Conservation (phyloP, 345 rosid species). For the Salix caprea region DNA sequence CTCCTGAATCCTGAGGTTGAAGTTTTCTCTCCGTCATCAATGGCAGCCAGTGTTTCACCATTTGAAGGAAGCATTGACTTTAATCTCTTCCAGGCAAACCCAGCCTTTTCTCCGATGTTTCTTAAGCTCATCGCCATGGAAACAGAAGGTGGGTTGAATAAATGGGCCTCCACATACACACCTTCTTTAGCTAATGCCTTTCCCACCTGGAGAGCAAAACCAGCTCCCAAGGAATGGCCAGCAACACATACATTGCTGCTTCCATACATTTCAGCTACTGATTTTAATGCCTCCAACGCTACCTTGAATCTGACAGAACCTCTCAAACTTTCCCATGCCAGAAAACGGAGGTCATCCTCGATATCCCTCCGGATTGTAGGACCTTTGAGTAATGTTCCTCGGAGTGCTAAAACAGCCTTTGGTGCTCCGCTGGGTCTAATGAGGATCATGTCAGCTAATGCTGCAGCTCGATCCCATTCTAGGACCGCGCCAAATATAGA, state of each 20-base stretch:
- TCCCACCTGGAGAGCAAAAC: conserved; percentile 94
- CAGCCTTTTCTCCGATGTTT: conserved; percentile 79
- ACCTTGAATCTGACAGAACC: conserved; percentile 82
- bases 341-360: conserved; percentile 89
- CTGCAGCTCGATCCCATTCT: conserved; percentile 91
- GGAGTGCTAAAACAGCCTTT: conserved; percentile 64
- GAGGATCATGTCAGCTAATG: conserved; percentile 65
- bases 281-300: conserved; percentile 56
- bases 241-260: conserved; percentile 75
- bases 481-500: conserved; percentile 82
- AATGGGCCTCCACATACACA: conserved; percentile 72
- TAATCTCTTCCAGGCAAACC: conserved; percentile 66
- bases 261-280: conserved; percentile 68
- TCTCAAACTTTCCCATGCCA: conserved; percentile 92
- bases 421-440: conserved; percentile 95
- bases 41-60: neutral
- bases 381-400: conserved; percentile 83
- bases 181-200: conserved; percentile 87
- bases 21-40: neutral
- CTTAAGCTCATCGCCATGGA: conserved; percentile 88
- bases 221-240: conserved; percentile 96
- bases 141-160: conserved; percentile 90
- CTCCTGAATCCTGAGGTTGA: conserved; percentile 10
- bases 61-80: conserved; percentile 73
- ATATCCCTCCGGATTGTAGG: conserved; percentile 79